Evolutionary conservation across 257 asterid genomes (phyloP).

Genomic region (Jacaranda copaia): DNA sequence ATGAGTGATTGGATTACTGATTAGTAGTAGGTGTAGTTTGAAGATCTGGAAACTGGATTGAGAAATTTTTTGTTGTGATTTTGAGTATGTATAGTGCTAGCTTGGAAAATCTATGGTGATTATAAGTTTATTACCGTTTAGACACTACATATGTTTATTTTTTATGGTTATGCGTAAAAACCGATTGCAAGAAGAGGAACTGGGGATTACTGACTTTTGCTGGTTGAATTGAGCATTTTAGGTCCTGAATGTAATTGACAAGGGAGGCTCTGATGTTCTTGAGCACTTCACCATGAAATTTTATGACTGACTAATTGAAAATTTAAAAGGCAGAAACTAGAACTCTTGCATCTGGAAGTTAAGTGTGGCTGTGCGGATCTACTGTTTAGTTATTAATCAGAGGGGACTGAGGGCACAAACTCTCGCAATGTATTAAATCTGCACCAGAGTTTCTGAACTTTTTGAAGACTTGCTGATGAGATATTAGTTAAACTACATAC

Average conservation of each 20-base stretch:
- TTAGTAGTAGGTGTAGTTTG: constrained; percentile 30
- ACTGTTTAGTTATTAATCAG: constrained; percentile 7
- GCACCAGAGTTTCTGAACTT: constrained; percentile 15
- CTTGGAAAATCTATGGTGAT: background rate
- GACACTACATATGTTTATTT: background rate
- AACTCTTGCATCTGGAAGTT: constrained; percentile 5
- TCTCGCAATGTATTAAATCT: background rate
- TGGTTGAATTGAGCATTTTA: constrained; percentile 7
- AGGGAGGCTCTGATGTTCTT: background rate
- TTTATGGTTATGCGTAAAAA: background rate
- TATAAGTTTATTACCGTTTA: background rate
- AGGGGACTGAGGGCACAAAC: background rate
- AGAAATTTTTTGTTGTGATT: constrained; percentile 4
- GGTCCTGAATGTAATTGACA: constrained; percentile 1
- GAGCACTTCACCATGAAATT: constrained; percentile 11
- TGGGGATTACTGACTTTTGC: background rate
- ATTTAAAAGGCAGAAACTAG: constrained; percentile 8
- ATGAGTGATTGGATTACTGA: constrained; percentile 23
- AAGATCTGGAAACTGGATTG: constrained; percentile 40
- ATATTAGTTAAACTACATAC: background rate
- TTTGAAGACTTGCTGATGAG: constrained; percentile 9
- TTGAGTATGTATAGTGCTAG: constrained; percentile 24
- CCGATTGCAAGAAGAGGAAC: background rate
- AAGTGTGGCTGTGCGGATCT: constrained; percentile 16
- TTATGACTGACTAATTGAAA: constrained; percentile 4